phyloP scores from a whole-genome alignment of 1,284 basidiomycete species.

The Ceratobasidium sp. region DNA sequence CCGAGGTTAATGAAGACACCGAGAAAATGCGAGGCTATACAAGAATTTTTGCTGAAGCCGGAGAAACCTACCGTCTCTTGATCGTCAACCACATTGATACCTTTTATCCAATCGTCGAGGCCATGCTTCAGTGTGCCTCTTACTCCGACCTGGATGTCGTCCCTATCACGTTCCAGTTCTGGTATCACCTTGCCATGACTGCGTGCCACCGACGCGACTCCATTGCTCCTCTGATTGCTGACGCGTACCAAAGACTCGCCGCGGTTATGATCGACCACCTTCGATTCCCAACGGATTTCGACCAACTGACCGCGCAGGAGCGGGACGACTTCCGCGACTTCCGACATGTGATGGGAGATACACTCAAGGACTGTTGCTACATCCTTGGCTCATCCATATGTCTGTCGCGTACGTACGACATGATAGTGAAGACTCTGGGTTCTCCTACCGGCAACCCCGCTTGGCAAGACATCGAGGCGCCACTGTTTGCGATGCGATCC shows the following conservation, averaged over 20 bases:
- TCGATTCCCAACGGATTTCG: slow-evolving; percentile 86
- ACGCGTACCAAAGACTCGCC: slow-evolving; percentile 89
- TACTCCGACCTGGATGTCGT: slow-evolving; percentile 97
- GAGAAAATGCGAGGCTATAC: slow-evolving; percentile 93
- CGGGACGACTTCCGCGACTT: slow-evolving; percentile 95
- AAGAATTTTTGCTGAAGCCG: slow-evolving; percentile 94
- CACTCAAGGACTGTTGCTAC: slow-evolving; percentile 98
- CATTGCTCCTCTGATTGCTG: slow-evolving; percentile 77
- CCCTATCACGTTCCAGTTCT: slow-evolving; percentile 98
- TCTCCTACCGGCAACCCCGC: slow-evolving; percentile 58
- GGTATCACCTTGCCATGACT: slow-evolving; percentile 79
- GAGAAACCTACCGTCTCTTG: slow-evolving; percentile 94
- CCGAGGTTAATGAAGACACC: slow-evolving; percentile 76
- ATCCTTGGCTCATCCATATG: slow-evolving; percentile 92
- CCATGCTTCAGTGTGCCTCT: slow-evolving; percentile 93
- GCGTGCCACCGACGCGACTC: slow-evolving; percentile 81
- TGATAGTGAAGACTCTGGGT: slow-evolving; percentile 81
- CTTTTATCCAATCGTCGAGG: slow-evolving; percentile 94
- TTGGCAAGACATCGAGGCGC: slow-evolving; percentile 99
- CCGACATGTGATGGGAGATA: slow-evolving; percentile 98
- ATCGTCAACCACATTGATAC: slow-evolving; percentile 90
- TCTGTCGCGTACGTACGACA: slow-evolving; percentile 82
- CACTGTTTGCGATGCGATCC: slow-evolving; percentile 96
- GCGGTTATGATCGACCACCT: slow-evolving; percentile 90
- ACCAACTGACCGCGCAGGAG: slow-evolving; percentile 82